phyloP scores from a whole-genome alignment of 2,329 filamentous ascomycete genomes.

The Sordariomycetes sp. region DNA sequence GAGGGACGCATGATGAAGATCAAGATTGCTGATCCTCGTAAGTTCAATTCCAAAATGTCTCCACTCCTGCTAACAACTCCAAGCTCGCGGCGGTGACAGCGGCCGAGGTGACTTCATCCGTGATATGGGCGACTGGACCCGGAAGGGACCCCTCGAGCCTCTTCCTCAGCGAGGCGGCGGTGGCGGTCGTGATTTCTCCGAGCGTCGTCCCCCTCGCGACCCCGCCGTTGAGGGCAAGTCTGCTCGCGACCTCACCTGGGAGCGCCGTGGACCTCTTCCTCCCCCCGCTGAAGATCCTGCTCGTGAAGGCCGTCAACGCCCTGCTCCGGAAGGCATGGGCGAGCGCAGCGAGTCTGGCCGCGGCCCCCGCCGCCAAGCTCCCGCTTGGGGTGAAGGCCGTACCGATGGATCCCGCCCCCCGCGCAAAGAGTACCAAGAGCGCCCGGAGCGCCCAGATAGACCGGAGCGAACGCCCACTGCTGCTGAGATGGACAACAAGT shows the following conservation, averaged over 20 bases:
- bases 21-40: constrained; percentile 96
- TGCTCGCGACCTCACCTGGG: constrained; percentile 77
- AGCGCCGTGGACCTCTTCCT: constrained; percentile 84
- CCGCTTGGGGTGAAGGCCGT: constrained; percentile 66
- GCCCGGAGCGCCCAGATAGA: constrained; percentile 68
- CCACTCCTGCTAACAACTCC: constrained; percentile 22
- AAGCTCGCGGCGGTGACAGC: constrained; percentile 73
- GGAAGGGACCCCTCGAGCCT: constrained; percentile 73
- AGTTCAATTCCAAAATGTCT: constrained; percentile 21
- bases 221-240: constrained; percentile 49
- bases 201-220: constrained; percentile 60
- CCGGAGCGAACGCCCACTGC: constrained; percentile 65
- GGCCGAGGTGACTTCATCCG: constrained; percentile 53
- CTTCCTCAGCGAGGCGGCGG: constrained; percentile 39
- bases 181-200: constrained; percentile 40
- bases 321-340: constrained; percentile 42
- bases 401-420: constrained; percentile 75
- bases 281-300: constrained; percentile 50
- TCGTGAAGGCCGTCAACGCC: constrained; percentile 43
- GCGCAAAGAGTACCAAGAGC: constrained; percentile 60
- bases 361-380: constrained; percentile 57
- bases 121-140: constrained; percentile 84
- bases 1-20: constrained; percentile 85
- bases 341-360: constrained; percentile 48
- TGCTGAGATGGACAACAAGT: constrained; percentile 86